Evolutionary conservation across 1,284 basidiomycete genomes (phyloP).

Genomic region (Trametes sp.): DNA sequence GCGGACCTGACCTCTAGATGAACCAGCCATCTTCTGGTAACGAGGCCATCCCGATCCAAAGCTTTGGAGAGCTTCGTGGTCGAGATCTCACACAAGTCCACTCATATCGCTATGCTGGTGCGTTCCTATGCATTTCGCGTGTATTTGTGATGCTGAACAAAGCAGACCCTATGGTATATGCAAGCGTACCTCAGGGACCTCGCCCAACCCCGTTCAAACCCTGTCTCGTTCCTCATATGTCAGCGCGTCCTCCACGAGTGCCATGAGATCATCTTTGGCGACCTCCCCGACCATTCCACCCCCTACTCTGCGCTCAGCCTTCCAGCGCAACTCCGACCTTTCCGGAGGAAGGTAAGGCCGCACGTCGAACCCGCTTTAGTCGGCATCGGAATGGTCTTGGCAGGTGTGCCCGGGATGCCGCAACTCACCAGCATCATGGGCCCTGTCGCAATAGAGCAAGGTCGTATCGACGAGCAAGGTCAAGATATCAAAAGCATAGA

Average conservation of each 20-base stretch:
- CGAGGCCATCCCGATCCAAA: conserved; percentile 87
- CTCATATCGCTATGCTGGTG: conserved; percentile 93
- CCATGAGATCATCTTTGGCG: conserved; percentile 97
- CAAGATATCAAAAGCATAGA: conserved; percentile 58
- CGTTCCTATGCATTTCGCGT: conserved; percentile 45
- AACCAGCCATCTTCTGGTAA: conserved; percentile 89
- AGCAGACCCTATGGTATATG: conserved; percentile 97
- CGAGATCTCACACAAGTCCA: conserved; percentile 85
- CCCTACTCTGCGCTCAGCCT: conserved; percentile 70
- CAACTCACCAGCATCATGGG: conserved; percentile 76
- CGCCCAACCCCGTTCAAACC: conserved; percentile 66
- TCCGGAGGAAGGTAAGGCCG: conserved; percentile 73
- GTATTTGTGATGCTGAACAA: conserved; percentile 23
- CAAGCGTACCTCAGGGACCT: conserved; percentile 93
- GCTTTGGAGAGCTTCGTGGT: conserved; percentile 94
- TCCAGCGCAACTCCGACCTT: conserved; percentile 55
- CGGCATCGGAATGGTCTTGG: conserved; percentile 86
- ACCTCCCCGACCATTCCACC: conserved; percentile 72
- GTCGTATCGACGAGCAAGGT: conserved; percentile 68
- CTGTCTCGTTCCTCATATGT: conserved; percentile 90
- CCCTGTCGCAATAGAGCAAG: conserved; percentile 90
- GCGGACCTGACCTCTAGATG: conserved; percentile 15
- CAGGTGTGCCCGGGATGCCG: conserved; percentile 83
- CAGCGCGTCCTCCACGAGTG: conserved; percentile 92
- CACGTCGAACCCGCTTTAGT: conserved; percentile 81